phyloP scores from a whole-genome alignment of 1,139 yeast genomes.

The Yamadazyma diddensiae region DNA sequence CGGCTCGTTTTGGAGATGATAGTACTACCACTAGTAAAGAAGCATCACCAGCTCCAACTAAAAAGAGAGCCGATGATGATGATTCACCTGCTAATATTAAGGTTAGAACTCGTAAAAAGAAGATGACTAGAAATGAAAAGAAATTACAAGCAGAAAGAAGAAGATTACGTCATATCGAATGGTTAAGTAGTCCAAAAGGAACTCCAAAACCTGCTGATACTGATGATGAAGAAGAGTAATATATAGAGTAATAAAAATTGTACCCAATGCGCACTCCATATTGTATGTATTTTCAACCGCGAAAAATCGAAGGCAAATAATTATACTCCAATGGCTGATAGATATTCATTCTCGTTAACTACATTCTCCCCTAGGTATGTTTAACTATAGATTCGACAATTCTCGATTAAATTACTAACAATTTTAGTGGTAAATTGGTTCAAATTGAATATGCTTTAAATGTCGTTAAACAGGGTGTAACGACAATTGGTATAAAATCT shows the following conservation, averaged over 20 bases:
- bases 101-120: conserved; percentile 89
- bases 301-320: conserved; percentile 7
- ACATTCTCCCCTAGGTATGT: conserved; percentile 94
- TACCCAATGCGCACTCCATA: not conserved
- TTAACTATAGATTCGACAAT: not conserved
- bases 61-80: conserved; percentile 60
- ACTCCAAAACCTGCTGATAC: conserved; percentile 93
- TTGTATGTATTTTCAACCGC: not conserved
- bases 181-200: conserved; percentile 96
- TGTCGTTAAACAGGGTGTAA: conserved; percentile 97
- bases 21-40: conserved; percentile 19
- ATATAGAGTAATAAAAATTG: too few relatives aligned
- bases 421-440: conserved; percentile 85
- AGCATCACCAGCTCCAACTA: conserved; percentile 18
- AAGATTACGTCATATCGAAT: conserved; percentile 87
- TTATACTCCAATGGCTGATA: conserved; percentile 73
- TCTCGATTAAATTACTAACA: conserved; percentile 1
- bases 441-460: conserved; percentile 98
- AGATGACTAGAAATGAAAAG: conserved; percentile 94
- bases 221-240: conserved; percentile 78
- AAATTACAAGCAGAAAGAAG: conserved; percentile 90
- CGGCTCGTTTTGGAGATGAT: conserved; percentile 73
- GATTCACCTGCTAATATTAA: conserved; percentile 96
- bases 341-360: conserved; percentile 95
- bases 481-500: conserved; percentile 93